Conservation (phyloP, 1,139 yeast species). For the Casaregolazyma suthepensis region DNA sequence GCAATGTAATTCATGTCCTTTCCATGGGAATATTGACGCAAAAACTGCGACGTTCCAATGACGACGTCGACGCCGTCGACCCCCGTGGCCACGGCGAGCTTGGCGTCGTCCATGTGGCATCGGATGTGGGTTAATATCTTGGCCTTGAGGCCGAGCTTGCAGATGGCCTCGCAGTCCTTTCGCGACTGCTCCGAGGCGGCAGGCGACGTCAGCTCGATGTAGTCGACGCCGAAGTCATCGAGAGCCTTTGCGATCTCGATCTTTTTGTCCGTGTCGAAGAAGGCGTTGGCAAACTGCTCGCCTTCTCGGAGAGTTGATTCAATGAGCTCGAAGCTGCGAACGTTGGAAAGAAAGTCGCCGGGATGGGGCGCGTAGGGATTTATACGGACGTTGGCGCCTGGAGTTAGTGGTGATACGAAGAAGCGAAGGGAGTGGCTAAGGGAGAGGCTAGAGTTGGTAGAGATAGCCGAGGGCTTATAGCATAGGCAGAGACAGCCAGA, state of each 20-base stretch:
- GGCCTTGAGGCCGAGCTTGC: constrained; percentile 93
- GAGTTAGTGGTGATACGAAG: neutral
- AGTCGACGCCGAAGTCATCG: constrained; percentile 97
- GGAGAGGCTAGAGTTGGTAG: too few species aligned
- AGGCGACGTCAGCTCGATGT: constrained; percentile 95
- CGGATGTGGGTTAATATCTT: constrained; percentile 88
- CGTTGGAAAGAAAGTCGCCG: constrained; percentile 85
- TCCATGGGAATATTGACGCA: constrained; percentile 94
- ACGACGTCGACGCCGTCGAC: constrained; percentile 99
- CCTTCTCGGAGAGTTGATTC: constrained; percentile 98
- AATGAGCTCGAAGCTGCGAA: constrained; percentile 80
- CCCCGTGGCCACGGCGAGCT: constrained; percentile 95
- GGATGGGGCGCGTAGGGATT: constrained; percentile 98
- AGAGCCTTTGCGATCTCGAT: constrained; percentile 96
- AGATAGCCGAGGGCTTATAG: too few species aligned
- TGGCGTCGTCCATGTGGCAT: constrained; percentile 98
- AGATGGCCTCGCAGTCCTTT: constrained; percentile 93
- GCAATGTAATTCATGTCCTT: constrained; percentile 99
- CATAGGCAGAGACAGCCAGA: too few species aligned
- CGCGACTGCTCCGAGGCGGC: constrained; percentile 95
- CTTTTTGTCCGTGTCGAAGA: constrained; percentile 90
- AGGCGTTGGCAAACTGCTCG: constrained; percentile 97
- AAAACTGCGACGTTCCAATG: constrained; percentile 93
- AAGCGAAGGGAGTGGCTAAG: too few species aligned
- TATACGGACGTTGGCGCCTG: constrained; percentile 16